Conservation (phyloP, 805 yeast genomes). For the Starmerella vaccinii region DNA sequence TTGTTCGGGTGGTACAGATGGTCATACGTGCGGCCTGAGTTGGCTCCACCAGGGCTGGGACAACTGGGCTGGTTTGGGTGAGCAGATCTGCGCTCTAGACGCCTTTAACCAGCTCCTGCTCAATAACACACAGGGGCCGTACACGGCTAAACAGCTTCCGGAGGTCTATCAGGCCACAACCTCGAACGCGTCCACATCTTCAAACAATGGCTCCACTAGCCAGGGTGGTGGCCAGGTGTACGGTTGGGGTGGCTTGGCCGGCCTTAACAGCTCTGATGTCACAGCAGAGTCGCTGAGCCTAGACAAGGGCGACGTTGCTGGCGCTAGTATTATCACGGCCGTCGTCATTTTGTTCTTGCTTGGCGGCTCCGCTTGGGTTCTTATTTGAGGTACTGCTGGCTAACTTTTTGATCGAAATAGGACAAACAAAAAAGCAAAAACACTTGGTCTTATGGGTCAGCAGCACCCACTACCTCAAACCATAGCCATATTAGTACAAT, state of each 20-base stretch:
- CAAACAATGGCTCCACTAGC: constrained; percentile 9
- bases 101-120: constrained; percentile 32
- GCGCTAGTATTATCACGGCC: constrained; percentile 79
- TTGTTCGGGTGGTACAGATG: constrained; percentile 81
- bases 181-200: neutral
- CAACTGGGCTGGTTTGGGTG: constrained; percentile 71
- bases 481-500: too few species aligned
- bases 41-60: constrained; percentile 68
- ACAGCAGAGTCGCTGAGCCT: constrained; percentile 19
- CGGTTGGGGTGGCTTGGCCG: constrained; percentile 27
- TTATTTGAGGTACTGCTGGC: constrained; percentile 8
- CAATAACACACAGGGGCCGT: constrained; percentile 22
- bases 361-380: constrained; percentile 54
- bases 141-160: constrained; percentile 24
- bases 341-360: constrained; percentile 48
- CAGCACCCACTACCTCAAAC: neutral
- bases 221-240: constrained; percentile 20
- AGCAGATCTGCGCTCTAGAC: constrained; percentile 81
- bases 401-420: too few species aligned
- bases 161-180: constrained; percentile 15
- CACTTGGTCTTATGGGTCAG: too few species aligned
- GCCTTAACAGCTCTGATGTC: constrained; percentile 21
- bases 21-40: constrained; percentile 76
- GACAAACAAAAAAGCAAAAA: too few species aligned
- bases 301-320: constrained; percentile 54